phyloP scores from a whole-genome alignment of 164 flowering plant species.

The grape (Vitis vinifera) region ASM3070453v1 NC_081816.1:2448001-2448500 shows the following conservation, averaged over 20 bases:
- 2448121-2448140: too few species aligned
- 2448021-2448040: too few species aligned
- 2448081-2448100: too few species aligned
- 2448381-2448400: slow-evolving; percentile 45
- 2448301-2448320: not conserved
- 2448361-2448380: slow-evolving; percentile 55
- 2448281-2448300: not conserved
- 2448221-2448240: too few species aligned
- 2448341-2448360: not conserved
- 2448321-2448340: not conserved
- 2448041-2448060: too few species aligned
- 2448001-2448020: too few species aligned
- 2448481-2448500: not conserved
- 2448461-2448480: not conserved
- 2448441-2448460: not conserved
- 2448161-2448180: too few species aligned
- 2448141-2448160: too few species aligned
- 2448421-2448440: not conserved
- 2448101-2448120: too few species aligned
- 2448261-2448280: not conserved
- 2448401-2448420: slow-evolving; percentile 14
- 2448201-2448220: too few species aligned
- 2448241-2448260: not conserved
- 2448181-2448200: too few species aligned
- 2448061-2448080: too few species aligned